These are phyloP conservation scores for Shiraia sp. DNA, from an alignment of 2,329 filamentous ascomycete genomes.

Conservation along the genomic window DNA sequence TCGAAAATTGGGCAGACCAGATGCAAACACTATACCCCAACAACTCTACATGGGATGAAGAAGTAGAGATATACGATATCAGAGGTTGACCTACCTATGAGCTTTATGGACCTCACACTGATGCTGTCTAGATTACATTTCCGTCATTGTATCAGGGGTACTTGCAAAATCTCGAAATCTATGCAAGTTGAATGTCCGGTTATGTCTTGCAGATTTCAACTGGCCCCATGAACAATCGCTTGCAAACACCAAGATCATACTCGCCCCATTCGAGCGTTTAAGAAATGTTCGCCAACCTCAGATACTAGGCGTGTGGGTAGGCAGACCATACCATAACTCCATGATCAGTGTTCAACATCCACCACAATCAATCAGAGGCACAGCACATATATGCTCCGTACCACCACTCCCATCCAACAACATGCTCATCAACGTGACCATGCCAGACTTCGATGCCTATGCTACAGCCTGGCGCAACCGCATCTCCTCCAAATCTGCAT, in stretches of 20 bases:
- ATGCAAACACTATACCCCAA: background rate
- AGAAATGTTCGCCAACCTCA: conserved; percentile 34
- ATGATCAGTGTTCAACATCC: conserved; percentile 18
- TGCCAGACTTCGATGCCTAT: conserved; percentile 25
- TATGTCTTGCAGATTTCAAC: conserved; percentile 30
- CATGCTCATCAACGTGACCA: conserved; percentile 14
- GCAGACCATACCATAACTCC: conserved; percentile 14
- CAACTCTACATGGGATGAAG: conserved; percentile 31
- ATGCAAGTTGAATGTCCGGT: conserved; percentile 33
- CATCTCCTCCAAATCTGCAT: conserved; percentile 13
- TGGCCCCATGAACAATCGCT: conserved; percentile 28
- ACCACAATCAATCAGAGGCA: background rate
- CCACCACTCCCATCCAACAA: conserved; percentile 22
- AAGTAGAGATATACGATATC: conserved; percentile 44
- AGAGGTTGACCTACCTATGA: conserved; percentile 18
- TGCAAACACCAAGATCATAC: conserved; percentile 26
- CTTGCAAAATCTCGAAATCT: conserved; percentile 32
- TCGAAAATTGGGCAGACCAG: conserved; percentile 25
- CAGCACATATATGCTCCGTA: conserved; percentile 27
- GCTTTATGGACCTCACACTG: background rate
- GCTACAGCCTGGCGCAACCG: conserved; percentile 23
- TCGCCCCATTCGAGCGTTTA: conserved; percentile 36
- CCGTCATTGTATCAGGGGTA: conserved; percentile 36
- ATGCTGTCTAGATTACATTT: conserved; percentile 29
- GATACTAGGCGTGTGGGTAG: conserved; percentile 29